Percentiles rank a stretch among this genome's conserved stretches.
Evolutionary conservation across 1,139 yeast genomes (phyloP).

Genomic region (Candida glucosophila): DNA sequence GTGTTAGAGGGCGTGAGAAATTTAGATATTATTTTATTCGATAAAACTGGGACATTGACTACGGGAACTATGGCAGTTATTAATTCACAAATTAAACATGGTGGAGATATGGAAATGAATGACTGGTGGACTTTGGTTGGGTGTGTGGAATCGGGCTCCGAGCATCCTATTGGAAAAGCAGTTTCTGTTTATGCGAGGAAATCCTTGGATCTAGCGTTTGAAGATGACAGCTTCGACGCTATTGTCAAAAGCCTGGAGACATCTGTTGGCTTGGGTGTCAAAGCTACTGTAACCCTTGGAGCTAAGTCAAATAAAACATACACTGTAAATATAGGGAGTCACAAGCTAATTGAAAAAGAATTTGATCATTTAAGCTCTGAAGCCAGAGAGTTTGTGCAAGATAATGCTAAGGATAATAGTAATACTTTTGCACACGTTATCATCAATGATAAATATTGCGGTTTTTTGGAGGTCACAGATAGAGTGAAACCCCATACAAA

Average conservation of each 20-base stretch:
- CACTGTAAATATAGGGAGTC: slow-evolving; percentile 50
- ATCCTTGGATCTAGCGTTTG: slow-evolving; percentile 20
- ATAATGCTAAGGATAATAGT: slow-evolving; percentile 12
- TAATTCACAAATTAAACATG: slow-evolving; percentile 9
- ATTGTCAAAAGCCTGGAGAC: slow-evolving; percentile 37
- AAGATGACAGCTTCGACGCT: slow-evolving; percentile 24
- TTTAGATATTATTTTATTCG: slow-evolving; percentile 68
- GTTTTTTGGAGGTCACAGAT: slow-evolving; percentile 63
- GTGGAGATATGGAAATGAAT: slow-evolving; percentile 8
- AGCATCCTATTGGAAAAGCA: slow-evolving; percentile 85
- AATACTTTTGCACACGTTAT: slow-evolving; percentile 33
- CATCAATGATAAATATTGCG: slow-evolving; percentile 51
- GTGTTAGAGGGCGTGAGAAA: slow-evolving; percentile 67
- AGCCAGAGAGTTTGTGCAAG: slow-evolving; percentile 5
- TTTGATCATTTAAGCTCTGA: slow-evolving; percentile 6
- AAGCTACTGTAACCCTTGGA: slow-evolving; percentile 30
- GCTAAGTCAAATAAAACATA: slow-evolving; percentile 8
- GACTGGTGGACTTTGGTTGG: slow-evolving; percentile 57
- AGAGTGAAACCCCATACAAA: slow-evolving; percentile 59
- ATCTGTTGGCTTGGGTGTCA: slow-evolving; percentile 65
- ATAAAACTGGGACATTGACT: slow-evolving; percentile 94
- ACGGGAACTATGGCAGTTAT: slow-evolving; percentile 67
- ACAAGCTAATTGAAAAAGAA: slow-evolving; percentile 30
- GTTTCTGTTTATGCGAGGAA: slow-evolving; percentile 30
- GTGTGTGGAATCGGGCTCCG: slow-evolving; percentile 61